Evolutionary conservation across 352 stramenopile species (phyloP), one percentile per base, ranked within the genome.

Genomic region (Thalassiosira mediterranea): DNA sequence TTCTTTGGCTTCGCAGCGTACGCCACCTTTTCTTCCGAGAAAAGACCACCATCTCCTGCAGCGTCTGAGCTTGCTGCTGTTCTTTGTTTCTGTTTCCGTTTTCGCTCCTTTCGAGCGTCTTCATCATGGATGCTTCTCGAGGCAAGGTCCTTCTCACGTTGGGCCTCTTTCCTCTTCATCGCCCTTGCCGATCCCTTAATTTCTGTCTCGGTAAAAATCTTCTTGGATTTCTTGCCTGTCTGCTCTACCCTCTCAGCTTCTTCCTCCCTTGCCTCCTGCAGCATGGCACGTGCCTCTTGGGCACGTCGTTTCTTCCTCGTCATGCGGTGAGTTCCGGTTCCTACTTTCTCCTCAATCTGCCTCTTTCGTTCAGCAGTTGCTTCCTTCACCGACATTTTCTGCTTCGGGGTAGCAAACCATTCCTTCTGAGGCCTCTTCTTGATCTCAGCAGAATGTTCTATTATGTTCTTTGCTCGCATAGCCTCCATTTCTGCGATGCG

Each of bases 401-500:
- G 52, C 38, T 79, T 87, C 21, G 59, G 53, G 7, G 76, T 83
- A 13, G 84, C 76, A 77, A 94, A 92, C 88, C 88, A 94, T 61
- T 91, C 81, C 42, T 85, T 81, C 66, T 90, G 72, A n/a, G 82
- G 82, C 32, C 86, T 65, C 23, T 61, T 48, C 11, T 88, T 89
- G 42, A 92, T 92, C 48, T 91, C 82, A 54, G 81, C 58, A 10
- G 58, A 70, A 57, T 94, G 84, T 48, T 86, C 72, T 42, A 94
- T 91, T 11, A 94, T 86, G 60, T 94, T 94, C 57, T 87, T 60
- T 40, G 81, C 88, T 28, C 80, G 76, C 34, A 80, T 84, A 4
- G 76, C 82, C 40, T 92, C 88, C 86, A 94, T 94, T 67, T 94
- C 86, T 13, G 88, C 81, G 23, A 92, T 63, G 21, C 86, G 74